Base-by-base conservation (phyloP, 2,329 filamentous ascomycete genomes). In the Alternaria novae-zelandiae region DNA sequence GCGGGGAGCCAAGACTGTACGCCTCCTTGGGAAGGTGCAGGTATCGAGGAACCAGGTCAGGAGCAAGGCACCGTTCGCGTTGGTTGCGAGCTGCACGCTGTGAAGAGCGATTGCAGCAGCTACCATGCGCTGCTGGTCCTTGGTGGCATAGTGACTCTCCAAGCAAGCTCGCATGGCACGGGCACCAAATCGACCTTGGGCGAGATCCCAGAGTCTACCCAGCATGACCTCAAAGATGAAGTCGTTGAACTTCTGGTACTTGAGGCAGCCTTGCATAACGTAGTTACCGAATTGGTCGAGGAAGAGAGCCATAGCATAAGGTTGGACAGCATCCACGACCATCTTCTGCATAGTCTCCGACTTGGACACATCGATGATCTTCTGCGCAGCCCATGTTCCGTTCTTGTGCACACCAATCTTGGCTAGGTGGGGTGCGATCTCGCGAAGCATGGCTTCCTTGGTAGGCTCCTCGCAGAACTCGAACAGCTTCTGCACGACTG, bases 361-460 rank as follows among this genome's bases (percentile, higher is more conserved):
- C 82, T 96, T 93, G 79, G 94, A 95, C 7, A 97, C 93, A 74
- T 98, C 95, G 71, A 99, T 98, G 75, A 99, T 98, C 86, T 98
- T 99, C 82, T 99, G 96, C 1, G 96, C 96, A 58, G 96, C 96
- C 96, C 96, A 99, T 1, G 96, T 99, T 66, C 96, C 96, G 75
- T 99, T 99, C 87, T 99, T 99, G 86, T 99, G 96, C 8, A 97
- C 90, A 73, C 96, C 96, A 81, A 98, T 97, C 81, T 98, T 94
- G 25, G 95, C 94, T 78, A 98, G 87, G 77, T 97, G 94, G 61
- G 95, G 94, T 3, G 92, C 89, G 73, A 99, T 97, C 76, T 94
- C 89, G 13, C 84, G 82, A 61, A 99, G 85, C 96, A 99, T 98
- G 60, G 91, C 90, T 79, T 97, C 94, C 73, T 96, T 94, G 45